Base-by-base conservation (phyloP, 192 early-diverging fungal species). In the Jimgerdemannia flammicorona region DNA sequence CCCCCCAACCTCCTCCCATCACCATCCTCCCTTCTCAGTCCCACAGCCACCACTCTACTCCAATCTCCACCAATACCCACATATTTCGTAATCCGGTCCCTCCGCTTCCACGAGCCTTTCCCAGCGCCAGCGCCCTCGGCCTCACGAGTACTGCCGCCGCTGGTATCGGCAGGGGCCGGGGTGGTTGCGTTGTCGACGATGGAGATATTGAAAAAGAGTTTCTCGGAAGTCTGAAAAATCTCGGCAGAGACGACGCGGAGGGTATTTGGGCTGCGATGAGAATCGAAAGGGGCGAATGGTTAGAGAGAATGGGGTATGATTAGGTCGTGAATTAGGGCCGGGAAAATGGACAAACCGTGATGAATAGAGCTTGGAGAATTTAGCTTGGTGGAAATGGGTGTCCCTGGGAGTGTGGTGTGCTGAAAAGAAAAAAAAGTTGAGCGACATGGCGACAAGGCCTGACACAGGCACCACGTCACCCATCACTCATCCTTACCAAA, bases 161-260 rank as follows among this genome's bases (percentile, higher is more conserved):
- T 2, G 6, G 49, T 29, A 29, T 29, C 29, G 29, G 0, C 49
- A 59, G 49, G 6, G 2, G 9, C 67, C 7, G 67, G 67, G 19
- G 18, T 68, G 9, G 67, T 68, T 9, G 19, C 19, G 40, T 68
- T 68, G 40, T 68, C 67, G 29, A 20, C 19, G 40, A 68, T 68
- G 8, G 67, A 14, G 67, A 68, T 41, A 18, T 6, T 68, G 67
- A 68, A 68, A 19, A 6, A 10, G 67, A 68, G 8, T 0, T 9
- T 41, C 19, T 68, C 67, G 18, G 67, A 68, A 9, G 67, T 68
- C 19, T 68, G 67, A 2, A 68, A 68, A 18, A 68, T 68, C 40
- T 68, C 67, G 67, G 67, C 19, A 2, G 67, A 40, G 67, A 68
- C 29, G 9, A 68, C 29, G 67, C 67, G 67, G 40, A 68, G 67